Base-by-base conservation (phyloP, 257 asterid genomes). In the Petunia axillaris region DNA sequence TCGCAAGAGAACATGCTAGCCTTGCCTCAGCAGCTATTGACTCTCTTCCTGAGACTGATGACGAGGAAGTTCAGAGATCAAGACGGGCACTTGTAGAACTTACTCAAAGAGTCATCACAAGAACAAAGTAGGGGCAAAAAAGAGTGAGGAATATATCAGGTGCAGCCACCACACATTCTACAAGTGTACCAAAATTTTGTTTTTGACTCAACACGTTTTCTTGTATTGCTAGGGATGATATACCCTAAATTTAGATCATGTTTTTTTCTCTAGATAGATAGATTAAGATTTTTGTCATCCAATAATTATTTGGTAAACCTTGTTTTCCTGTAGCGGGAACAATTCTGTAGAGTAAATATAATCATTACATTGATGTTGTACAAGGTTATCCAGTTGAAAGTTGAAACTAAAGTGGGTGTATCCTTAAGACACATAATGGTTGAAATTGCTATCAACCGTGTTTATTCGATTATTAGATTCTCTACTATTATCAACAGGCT, bases 81-180 rank as follows among this genome's bases (percentile, higher is more conserved):
- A 93, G 99, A 82, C 85, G 91, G 65, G 98, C 99, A 1, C 97
- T 95, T 73, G 83, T 92, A 75, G 97, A 93, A 80, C 82, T 95
- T 82, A 88, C 97, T 11, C 90, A 91, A 6, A 90, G 91, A 86
- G 99, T 95, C 81, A 89, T 93, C 85, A 86, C 92, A 75, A 87
- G 99, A 89, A 89, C 92, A 40, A 95, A 93, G 81, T 75, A 82
- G 39, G 53, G 41, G 40, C 14, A 4, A 46, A 52, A 64, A 57
- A 41, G 25, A 25, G 25, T 0, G 25, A 25, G 77, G 35, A 25
- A 25, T 10, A n/a, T 4, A 52, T 64, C 83, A 76, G 83, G 81
- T 77, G 66, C 80, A 41, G 55, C 41, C 64, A 38, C 5, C n/a
- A 46, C 46, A 37, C 50, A 7, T 79, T 64, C 2, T 25, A 46